Evolutionary conservation across 2,329 filamentous ascomycete genomes (phyloP).

Genomic region (Canariomyces notabilis): DNA sequence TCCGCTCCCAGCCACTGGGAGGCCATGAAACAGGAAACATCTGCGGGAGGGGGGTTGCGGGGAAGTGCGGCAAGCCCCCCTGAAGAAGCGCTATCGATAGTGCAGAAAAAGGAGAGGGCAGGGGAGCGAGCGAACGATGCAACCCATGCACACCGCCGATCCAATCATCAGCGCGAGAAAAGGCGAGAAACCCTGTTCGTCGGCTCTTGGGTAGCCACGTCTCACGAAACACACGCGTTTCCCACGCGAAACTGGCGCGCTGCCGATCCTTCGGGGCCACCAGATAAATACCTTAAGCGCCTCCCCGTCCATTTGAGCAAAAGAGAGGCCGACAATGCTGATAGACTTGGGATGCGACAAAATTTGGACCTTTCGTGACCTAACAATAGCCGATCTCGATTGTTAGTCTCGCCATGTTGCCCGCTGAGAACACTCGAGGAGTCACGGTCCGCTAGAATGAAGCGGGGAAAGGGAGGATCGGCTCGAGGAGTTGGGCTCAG

Average conservation of each 20-base stretch:
- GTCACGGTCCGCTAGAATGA: too few relatives aligned
- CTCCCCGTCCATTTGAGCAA: slow-evolving; percentile 5
- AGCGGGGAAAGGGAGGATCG: too few relatives aligned
- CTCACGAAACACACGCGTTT: slow-evolving; percentile 22
- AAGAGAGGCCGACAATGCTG: slow-evolving; percentile 5
- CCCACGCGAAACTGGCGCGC: slow-evolving; percentile 23
- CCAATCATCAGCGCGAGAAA: slow-evolving; percentile 13
- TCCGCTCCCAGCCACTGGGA: slow-evolving; percentile 21
- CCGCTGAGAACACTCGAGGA: too few relatives aligned
- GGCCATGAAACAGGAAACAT: slow-evolving; percentile 18
- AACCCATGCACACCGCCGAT: neutral
- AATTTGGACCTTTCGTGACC: neutral
- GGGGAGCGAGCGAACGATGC: neutral
- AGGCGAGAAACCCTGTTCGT: neutral
- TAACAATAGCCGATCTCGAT: neutral
- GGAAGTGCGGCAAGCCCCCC: slow-evolving; percentile 4
- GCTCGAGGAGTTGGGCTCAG: neutral
- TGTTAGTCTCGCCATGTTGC: neutral
- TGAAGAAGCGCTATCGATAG: slow-evolving; percentile 30
- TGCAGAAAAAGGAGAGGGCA: slow-evolving; percentile 12
- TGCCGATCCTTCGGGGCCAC: slow-evolving; percentile 10
- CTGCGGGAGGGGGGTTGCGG: slow-evolving; percentile 17
- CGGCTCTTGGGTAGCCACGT: slow-evolving; percentile 15
- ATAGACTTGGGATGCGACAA: neutral
- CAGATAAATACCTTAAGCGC: slow-evolving; percentile 20